Evolutionary conservation across 108 stramenopile species (phyloP).

Genomic region (Fragilaria crotonensis): DNA sequence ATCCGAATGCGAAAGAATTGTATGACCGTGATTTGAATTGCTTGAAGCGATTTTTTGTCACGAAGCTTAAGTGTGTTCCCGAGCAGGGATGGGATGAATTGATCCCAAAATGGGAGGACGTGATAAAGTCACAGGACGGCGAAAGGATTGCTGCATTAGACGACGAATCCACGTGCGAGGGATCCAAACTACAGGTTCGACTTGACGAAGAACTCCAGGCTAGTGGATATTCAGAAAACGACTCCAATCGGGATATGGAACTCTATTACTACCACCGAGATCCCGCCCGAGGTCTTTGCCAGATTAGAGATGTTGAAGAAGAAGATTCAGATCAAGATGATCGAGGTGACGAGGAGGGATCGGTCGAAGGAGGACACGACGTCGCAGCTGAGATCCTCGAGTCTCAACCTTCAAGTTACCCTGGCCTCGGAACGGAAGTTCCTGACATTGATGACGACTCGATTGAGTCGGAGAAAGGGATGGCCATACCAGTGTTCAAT

Average conservation of each 20-base stretch:
- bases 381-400: conserved; percentile 12
- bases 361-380: conserved; percentile 18
- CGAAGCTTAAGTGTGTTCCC: conserved; percentile 76
- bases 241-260: conserved; percentile 61
- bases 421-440: neutral
- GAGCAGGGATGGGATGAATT: conserved; percentile 37
- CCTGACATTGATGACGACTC: conserved; percentile 21
- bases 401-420: neutral
- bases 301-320: conserved; percentile 14
- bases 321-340: conserved; percentile 20
- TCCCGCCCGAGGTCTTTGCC: neutral
- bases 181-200: conserved; percentile 44
- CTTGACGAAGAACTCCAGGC: conserved; percentile 76
- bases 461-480: conserved; percentile 22
- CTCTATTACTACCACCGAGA: conserved; percentile 62
- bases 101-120: conserved; percentile 55
- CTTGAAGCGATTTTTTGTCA: conserved; percentile 79
- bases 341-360: conserved; percentile 22
- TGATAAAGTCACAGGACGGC: conserved; percentile 11
- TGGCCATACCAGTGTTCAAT: neutral
- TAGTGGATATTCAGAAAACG: conserved; percentile 68
- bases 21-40: conserved; percentile 90
- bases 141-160: conserved; percentile 11
- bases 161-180: conserved; percentile 1
- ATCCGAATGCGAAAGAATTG: conserved; percentile 93